A percentile compares a stretch with the other conserved stretches of the same genome.
Conservation (phyloP, 176 grass and related monocot genomes). For the Triticum turgidum region DNA sequence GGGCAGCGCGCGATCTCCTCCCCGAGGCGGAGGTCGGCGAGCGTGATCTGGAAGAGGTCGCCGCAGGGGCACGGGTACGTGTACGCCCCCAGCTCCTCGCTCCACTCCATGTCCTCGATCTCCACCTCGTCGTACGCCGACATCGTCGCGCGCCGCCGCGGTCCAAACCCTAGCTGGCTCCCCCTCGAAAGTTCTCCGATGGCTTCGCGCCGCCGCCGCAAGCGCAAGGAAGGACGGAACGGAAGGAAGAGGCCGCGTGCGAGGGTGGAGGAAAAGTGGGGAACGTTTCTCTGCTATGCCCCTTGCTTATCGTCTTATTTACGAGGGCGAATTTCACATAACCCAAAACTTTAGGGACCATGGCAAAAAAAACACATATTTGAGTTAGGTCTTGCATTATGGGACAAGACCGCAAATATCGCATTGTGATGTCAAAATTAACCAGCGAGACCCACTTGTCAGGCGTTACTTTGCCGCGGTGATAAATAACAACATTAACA, state of each 20-base stretch:
- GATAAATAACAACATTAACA: too few species aligned
- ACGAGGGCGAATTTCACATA: not conserved
- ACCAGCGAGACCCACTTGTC: too few species aligned
- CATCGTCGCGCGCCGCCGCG: slow-evolving; percentile 22
- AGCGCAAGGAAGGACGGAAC: not conserved
- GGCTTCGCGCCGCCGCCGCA: slow-evolving; percentile 26
- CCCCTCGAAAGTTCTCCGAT: not conserved
- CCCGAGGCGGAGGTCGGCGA: slow-evolving; percentile 80
- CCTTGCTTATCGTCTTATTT: not conserved
- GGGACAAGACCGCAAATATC: too few species aligned
- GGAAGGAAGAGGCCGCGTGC: not conserved
- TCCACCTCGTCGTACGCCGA: slow-evolving; percentile 99
- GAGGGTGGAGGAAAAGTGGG: not conserved
- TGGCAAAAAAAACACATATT: too few species aligned
- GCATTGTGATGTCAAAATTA: too few species aligned
- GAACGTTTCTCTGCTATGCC: not conserved
- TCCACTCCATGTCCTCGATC: slow-evolving; percentile 99
- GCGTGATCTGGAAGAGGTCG: slow-evolving; percentile 92
- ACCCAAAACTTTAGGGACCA: not conserved
- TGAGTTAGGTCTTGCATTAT: too few species aligned
- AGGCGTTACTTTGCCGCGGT: too few species aligned
- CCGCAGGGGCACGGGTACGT: slow-evolving; percentile 98
- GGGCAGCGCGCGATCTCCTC: slow-evolving; percentile 97
- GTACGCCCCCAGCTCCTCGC: slow-evolving; percentile 66
- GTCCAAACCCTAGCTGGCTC: slow-evolving; percentile 32